Evolutionary conservation across 2,329 filamentous ascomycete species (phyloP).

Genomic region (Alternaria ethzedia): DNA sequence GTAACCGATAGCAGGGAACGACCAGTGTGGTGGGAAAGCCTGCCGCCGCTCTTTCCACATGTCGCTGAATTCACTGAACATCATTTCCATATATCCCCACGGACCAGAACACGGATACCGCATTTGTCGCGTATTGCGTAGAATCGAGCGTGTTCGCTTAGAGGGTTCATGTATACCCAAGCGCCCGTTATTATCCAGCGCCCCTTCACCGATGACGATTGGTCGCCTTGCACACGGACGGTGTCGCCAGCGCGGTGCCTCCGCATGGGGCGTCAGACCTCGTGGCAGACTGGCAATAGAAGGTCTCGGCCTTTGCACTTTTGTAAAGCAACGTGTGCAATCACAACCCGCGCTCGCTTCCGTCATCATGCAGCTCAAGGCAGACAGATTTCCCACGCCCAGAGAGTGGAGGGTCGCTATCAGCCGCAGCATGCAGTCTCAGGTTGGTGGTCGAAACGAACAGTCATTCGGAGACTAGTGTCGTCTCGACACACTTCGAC

Average conservation of each 20-base stretch:
- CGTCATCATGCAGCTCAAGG: constrained; percentile 37
- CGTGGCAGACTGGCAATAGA: constrained; percentile 29
- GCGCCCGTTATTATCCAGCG: constrained; percentile 22
- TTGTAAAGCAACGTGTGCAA: constrained; percentile 23
- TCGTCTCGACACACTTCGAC: background rate
- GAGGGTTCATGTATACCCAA: constrained; percentile 19
- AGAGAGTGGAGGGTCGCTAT: constrained; percentile 13
- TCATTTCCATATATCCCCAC: constrained; percentile 6
- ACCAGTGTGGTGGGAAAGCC: constrained; percentile 20
- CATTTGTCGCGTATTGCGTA: constrained; percentile 14
- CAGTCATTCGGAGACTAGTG: constrained; percentile 16
- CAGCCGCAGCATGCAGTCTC: constrained; percentile 18
- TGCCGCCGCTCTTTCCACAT: constrained; percentile 5
- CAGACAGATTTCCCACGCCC: constrained; percentile 19
- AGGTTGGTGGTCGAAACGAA: constrained; percentile 18
- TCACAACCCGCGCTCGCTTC: constrained; percentile 15
- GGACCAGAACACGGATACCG: constrained; percentile 4
- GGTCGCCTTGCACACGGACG: constrained; percentile 23
- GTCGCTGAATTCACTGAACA: background rate
- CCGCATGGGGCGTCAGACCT: constrained; percentile 24
- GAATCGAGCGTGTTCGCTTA: constrained; percentile 13
- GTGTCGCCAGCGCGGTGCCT: constrained; percentile 12
- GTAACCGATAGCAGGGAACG: constrained; percentile 19
- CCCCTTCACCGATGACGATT: constrained; percentile 22
- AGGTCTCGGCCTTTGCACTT: constrained; percentile 26